Base-by-base conservation (phyloP, 2,329 filamentous ascomycete species). In the Rachicladosporium sp. region DNA sequence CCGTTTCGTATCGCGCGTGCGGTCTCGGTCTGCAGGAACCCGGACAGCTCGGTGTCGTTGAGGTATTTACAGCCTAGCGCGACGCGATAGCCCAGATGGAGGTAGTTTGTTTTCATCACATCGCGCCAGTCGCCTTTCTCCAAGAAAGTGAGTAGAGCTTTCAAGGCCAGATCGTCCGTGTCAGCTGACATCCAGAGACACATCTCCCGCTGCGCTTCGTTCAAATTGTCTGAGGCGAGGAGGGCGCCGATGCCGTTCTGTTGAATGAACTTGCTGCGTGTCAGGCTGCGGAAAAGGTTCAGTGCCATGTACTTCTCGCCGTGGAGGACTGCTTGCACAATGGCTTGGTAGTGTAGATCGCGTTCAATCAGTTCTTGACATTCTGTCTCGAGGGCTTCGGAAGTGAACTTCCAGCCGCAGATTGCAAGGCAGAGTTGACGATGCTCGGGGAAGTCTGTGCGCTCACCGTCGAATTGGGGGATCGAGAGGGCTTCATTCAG, bases 71-170 rank as follows among this genome's bases (percentile, higher is more conserved):
- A 66, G 1, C 83, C 85, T 21, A 89, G 73, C 41, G 78, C 82
- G 12, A 82, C 73, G 29, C 85, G 78, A 54, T 89, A 83, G 9
- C 77, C 71, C 2, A 91, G 70, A 1, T 83, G 80, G 2, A 93
- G 69, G 21, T 82, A 81, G 12, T 71, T 67, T 54, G 87, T 82
- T 46, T 80, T 74, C 31, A 82, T 78, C 31, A 91, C 81, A 31
- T 73, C 71, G 11, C 73, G 66, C 85, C 85, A 91, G 56, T 86
- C 74, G 4, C 80, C 80, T 0, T 78, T 84, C 7, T 80, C 78
- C 44, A 91, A 82, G 48, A 84, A 78, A 3, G 79, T 78, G 15
- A 85, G 83, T 35, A 91, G 80, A 4, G 82, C 83, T 40, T 83
- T 79, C 15, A 91, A 71, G 54, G 88, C 89, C 0, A 83, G 80